Base-by-base conservation (phyloP, 2,329 filamentous ascomycete species). In the Sphaerulina musiva region DNA sequence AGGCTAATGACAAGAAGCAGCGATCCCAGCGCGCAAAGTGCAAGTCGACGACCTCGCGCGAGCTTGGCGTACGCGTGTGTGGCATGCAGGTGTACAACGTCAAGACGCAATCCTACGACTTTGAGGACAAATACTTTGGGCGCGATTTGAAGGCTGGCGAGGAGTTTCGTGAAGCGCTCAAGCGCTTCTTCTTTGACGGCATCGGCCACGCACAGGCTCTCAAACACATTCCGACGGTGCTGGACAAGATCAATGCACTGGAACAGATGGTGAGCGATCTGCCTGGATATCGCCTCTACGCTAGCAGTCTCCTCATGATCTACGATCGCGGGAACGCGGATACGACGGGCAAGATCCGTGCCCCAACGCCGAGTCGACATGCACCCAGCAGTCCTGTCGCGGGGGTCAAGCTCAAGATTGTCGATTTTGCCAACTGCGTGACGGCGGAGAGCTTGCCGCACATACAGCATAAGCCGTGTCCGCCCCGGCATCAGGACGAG, bases 101-200 rank as follows among this genome's bases (percentile, higher is more conserved):
- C 20, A 84, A 84, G 60, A 85, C 83, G 36, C 83, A 95, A 66
- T 84, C 82, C 45, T 96, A 95, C 67, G 78, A 91, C n/a, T 98
- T 97, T 68, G 87, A 95, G 68, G 93, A 98, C 78, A 98, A 98
- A 72, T 98, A 98, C 71, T 95, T 89, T 68, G 93, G 93, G 1
- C 86, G 93, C 51, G 83, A 89, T 62, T 76, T 98, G 34, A 91
- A 91, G 70, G 89, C 87, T 2, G 93, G 93, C 2, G 78, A 80
- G 2, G 89, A 97, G 67, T 97, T 98, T 65, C 88, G 95, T 67
- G 83, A 86, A 55, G 91, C 91, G 0, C 77, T 98, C 4, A 92
- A 85, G 49, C 83, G 87, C 29, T 98, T 97, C 68, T 80, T 98
- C 57, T 95, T 90, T 70, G 89, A 97, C 62, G 93, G 92, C 0